Evolutionary conservation across 257 asterid genomes (phyloP).

Genomic region (Gentiana macrophylla): DNA sequence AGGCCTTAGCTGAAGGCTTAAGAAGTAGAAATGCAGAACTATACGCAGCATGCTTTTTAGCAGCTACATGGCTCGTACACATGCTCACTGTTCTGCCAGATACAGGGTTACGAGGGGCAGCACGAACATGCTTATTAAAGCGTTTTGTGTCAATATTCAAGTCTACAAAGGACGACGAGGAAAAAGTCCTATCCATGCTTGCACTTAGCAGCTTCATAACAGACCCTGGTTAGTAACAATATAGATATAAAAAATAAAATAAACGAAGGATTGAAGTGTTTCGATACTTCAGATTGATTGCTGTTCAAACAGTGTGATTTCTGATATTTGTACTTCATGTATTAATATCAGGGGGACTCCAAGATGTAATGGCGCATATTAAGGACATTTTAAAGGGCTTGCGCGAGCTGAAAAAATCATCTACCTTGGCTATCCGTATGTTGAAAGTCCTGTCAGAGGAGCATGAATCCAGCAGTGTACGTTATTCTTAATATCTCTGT

Average conservation of each 20-base stretch:
- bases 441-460: conserved; percentile 55
- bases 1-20: conserved; percentile 67
- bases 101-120: conserved; percentile 72
- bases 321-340: not conserved
- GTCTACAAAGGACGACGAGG: conserved; percentile 42
- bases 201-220: conserved; percentile 61
- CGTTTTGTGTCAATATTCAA: conserved; percentile 55
- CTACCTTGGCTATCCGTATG: conserved; percentile 60
- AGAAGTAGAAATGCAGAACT: conserved; percentile 42
- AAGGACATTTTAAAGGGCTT: conserved; percentile 66
- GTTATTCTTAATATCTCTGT: conserved; percentile 9
- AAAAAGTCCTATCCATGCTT: conserved; percentile 65
- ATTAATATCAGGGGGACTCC: conserved; percentile 52
- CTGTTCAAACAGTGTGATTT: not conserved
- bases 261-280: not conserved
- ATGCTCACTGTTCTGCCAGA: conserved; percentile 71
- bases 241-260: not conserved
- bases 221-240: conserved; percentile 48
- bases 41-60: conserved; percentile 55
- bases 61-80: conserved; percentile 67
- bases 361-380: conserved; percentile 41
- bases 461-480: conserved; percentile 60
- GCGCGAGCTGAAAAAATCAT: conserved; percentile 67
- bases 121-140: conserved; percentile 63
- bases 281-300: not conserved